A percentile compares a stretch with the other conserved stretches of the same genome.
phyloP scores from a whole-genome alignment of 441 rosid genomes.

The Populus hybrid region DNA sequence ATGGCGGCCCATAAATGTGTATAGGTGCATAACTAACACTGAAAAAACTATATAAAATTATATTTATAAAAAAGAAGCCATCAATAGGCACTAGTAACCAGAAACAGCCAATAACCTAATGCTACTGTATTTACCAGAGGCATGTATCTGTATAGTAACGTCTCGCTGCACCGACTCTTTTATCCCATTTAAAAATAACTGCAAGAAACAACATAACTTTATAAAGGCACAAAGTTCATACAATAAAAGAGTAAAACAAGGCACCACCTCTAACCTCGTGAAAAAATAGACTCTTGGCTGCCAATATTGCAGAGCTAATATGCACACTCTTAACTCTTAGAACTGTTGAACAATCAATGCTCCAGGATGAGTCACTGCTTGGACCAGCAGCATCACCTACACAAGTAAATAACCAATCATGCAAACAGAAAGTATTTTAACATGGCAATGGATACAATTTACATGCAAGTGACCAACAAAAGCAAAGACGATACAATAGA shows the following conservation, averaged over 20 bases:
- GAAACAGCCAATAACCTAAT: background rate
- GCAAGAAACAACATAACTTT: constrained; percentile 14
- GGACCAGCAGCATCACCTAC: constrained; percentile 40
- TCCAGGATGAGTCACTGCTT: constrained; percentile 41
- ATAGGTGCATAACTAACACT: background rate
- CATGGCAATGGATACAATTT: background rate
- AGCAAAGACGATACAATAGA: background rate
- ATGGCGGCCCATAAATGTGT: background rate
- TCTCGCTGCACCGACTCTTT: constrained; percentile 81
- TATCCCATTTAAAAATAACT: constrained; percentile 96
- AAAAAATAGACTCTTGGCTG: constrained; percentile 78
- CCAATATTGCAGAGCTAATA: constrained; percentile 74
- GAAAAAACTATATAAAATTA: background rate
- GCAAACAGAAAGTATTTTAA: background rate
- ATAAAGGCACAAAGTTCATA: background rate
- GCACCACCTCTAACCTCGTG: constrained; percentile 44
- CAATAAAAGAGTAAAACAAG: constrained; percentile 4
- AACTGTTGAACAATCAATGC: constrained; percentile 41
- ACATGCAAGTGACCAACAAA: background rate
- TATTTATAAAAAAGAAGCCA: background rate
- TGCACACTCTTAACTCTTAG: constrained; percentile 56
- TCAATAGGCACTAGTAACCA: background rate
- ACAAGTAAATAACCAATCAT: background rate
- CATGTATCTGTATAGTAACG: constrained; percentile 68
- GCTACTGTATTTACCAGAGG: constrained; percentile 53